phyloP scores from a whole-genome alignment of 164 flowering plant genomes.

The Santalum album region DNA sequence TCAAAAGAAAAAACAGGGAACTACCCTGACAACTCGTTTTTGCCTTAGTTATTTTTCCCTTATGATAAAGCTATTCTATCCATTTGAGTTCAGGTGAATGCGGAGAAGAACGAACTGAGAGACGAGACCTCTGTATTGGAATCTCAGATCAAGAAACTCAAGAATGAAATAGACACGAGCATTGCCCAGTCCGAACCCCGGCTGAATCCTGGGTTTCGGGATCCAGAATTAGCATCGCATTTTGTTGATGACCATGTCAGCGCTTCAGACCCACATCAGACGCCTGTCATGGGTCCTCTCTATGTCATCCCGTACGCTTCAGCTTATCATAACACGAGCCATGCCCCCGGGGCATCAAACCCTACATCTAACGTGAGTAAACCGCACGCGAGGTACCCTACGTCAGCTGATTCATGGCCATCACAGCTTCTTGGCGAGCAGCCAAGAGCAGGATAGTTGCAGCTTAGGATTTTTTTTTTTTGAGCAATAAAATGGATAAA shows the following conservation, averaged over 20 bases:
- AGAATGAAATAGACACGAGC: slow-evolving; percentile 24
- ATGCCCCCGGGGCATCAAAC: slow-evolving; percentile 3
- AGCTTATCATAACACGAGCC: background rate
- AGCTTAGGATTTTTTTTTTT: too few relatives aligned
- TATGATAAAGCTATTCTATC: background rate
- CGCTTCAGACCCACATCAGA: background rate
- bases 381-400: slow-evolving; percentile 55
- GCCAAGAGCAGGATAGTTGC: background rate
- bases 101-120: slow-evolving; percentile 45
- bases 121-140: slow-evolving; percentile 43
- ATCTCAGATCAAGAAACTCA: slow-evolving; percentile 37
- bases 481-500: too few relatives aligned
- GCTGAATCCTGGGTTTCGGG: slow-evolving; percentile 1
- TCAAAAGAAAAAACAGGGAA: too few relatives aligned
- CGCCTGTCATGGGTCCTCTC: background rate
- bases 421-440: slow-evolving; percentile 25
- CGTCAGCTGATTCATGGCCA: slow-evolving; percentile 52
- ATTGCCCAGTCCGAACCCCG: slow-evolving; percentile 4
- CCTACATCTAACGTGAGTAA: slow-evolving; percentile 29
- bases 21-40: too few relatives aligned
- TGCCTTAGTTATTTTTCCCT: too few relatives aligned
- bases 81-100: slow-evolving; percentile 25
- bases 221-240: background rate
- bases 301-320: background rate
- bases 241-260: background rate